Evolutionary conservation across 495 filamentous ascomycete genomes (phyloP).

Genomic region (Penicillium diatomitis): DNA sequence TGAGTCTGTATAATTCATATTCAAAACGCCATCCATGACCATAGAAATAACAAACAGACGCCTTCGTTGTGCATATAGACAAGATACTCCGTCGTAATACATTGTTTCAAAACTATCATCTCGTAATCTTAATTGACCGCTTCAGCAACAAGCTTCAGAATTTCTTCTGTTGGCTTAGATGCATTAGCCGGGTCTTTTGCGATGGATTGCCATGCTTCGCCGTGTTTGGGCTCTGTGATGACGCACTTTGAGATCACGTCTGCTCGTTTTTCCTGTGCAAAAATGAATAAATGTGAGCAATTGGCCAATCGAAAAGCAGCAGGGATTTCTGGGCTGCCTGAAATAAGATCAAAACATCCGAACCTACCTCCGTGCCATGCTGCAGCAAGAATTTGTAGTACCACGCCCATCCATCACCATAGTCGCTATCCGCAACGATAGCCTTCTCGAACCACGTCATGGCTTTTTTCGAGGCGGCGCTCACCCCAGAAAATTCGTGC

Average conservation of each 20-base stretch:
- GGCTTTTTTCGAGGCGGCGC: constrained; percentile 81
- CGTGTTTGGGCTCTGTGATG: constrained; percentile 75
- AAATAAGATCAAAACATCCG: not conserved
- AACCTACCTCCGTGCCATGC: constrained; percentile 68
- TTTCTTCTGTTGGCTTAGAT: constrained; percentile 62
- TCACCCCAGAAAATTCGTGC: constrained; percentile 71
- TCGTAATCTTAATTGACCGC: constrained; percentile 11
- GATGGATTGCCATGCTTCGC: constrained; percentile 82
- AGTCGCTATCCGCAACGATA: constrained; percentile 71
- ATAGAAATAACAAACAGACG: no score
- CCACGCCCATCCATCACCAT: constrained; percentile 96
- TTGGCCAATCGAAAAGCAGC: no score
- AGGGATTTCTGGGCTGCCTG: no score
- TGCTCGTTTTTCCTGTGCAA: constrained; percentile 61
- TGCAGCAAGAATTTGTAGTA: constrained; percentile 87
- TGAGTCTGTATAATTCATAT: not conserved
- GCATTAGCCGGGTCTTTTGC: constrained; percentile 80
- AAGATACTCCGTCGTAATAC: constrained; percentile 1
- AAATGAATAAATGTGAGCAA: constrained; percentile 3
- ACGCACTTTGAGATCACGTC: constrained; percentile 72
- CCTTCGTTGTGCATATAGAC: no score
- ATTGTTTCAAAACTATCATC: not conserved
- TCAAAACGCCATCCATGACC: constrained; percentile 5
- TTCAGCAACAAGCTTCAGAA: constrained; percentile 64
- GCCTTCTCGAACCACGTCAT: constrained; percentile 96